phyloP scores from a whole-genome alignment of 192 early-diverging fungal species.

The Gamsiella multidivaricata region DNA sequence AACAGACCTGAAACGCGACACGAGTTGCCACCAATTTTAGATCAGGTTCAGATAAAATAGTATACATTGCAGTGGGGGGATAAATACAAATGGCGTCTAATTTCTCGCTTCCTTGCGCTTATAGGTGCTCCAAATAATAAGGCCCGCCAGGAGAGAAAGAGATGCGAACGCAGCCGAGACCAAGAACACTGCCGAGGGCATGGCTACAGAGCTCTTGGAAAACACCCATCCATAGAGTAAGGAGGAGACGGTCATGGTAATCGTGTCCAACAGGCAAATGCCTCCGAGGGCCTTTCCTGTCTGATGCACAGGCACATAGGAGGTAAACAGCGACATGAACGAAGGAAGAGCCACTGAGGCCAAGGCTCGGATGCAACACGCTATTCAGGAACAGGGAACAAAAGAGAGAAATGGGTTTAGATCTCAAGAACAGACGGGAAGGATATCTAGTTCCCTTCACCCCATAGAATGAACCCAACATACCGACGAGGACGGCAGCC shows the following conservation, averaged over 20 bases:
- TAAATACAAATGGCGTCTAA: neutral
- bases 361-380: conserved; percentile 17
- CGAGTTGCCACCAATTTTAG: conserved; percentile 30
- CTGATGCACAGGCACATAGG: conserved; percentile 29
- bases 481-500: conserved; percentile 13
- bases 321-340: conserved; percentile 29
- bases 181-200: conserved; percentile 30
- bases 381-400: neutral
- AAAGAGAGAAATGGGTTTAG: no score
- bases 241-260: conserved; percentile 16
- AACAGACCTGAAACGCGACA: conserved; percentile 1
- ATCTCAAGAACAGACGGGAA: no score
- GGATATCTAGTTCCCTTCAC: no score
- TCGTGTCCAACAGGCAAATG: conserved; percentile 18
- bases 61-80: no score
- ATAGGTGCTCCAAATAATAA: conserved; percentile 13
- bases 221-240: conserved; percentile 32
- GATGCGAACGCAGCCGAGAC: conserved; percentile 4
- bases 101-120: neutral
- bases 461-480: no score
- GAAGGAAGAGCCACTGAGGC: conserved; percentile 21
- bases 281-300: conserved; percentile 38
- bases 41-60: neutral
- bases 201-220: conserved; percentile 17
- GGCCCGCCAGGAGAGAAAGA: neutral